Base-by-base conservation (phyloP, 2,329 filamentous ascomycete species). In the Rutstroemia sp. region DNA sequence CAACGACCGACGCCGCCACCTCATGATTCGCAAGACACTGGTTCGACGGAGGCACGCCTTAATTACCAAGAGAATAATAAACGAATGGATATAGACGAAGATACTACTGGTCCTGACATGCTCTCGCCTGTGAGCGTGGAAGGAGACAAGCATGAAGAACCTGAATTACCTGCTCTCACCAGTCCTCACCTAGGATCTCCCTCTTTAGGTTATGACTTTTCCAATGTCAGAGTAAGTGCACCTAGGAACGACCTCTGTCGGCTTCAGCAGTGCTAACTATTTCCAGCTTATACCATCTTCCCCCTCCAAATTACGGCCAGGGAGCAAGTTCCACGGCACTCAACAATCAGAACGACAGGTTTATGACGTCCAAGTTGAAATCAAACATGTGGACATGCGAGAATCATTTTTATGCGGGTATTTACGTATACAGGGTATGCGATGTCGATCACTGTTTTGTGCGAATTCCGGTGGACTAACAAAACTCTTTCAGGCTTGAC, bases 331-430 rank as follows among this genome's bases (percentile, higher is more conserved):
- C 68, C 81, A 82, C 58, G 94, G 94, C 57, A 95, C 88, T 14
- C 94, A 99, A 68, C 88, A 92, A 69, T 97, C 92, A 2, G 92
- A 97, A 69, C 83, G 88, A 58, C 91, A 96, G 69, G 82, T 89
- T 9, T 99, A 99, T 70, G 90, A 96, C 60, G 94, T 99, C 1
- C 88, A 96, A 67, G 94, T 99, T 2, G 92, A 96, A 69, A 90
- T 99, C 64, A 96, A 97, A 73, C 87, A 96, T 73, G 91, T 97
- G 46, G 91, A 97, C 69, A 87, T 97, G 80, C 82, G 85, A 55
- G 90, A 97, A 70, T 96, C 92, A 5, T 96, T 92, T 66, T 78
- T 99, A 6, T 97, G 92, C 69, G 94, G 94, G 49, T 97, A 96
- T 71, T 77, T 99, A 62, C 88, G 89, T 64, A 99, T 99, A 63